phyloP scores from a whole-genome alignment of 2,329 filamentous ascomycete species.

The Furcasterigmium furcatum region DNA sequence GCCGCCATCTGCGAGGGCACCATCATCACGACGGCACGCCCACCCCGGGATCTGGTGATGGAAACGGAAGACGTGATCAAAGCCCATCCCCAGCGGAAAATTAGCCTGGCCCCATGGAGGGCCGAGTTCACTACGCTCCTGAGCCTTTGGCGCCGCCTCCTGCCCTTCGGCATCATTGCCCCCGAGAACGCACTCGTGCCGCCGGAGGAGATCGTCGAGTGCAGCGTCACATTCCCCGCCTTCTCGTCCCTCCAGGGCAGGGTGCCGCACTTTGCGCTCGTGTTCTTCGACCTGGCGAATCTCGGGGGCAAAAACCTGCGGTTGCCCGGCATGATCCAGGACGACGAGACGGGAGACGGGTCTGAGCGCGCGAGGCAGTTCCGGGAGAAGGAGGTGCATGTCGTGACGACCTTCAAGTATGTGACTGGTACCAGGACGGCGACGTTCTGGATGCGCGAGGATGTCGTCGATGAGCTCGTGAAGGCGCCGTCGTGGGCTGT shows the following conservation, averaged over 20 bases:
- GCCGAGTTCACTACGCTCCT: constrained; percentile 16
- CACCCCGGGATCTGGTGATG: constrained; percentile 12
- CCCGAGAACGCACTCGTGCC: background rate
- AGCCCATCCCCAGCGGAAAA: background rate
- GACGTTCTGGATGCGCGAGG: constrained; percentile 6
- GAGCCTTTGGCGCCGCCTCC: constrained; percentile 13
- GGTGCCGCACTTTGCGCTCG: background rate
- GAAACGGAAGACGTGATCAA: constrained; percentile 4
- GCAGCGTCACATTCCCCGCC: background rate
- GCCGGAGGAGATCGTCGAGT: background rate
- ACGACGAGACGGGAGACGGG: background rate
- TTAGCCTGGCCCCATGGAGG: constrained; percentile 13
- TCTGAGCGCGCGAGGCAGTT: background rate
- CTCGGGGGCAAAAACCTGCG: background rate
- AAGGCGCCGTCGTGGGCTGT: background rate
- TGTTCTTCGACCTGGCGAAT: background rate
- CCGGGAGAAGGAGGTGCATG: background rate
- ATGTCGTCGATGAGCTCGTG: background rate
- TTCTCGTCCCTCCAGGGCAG: background rate
- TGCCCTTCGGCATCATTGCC: constrained; percentile 9
- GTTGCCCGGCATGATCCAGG: background rate
- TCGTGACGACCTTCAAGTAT: constrained; percentile 5
- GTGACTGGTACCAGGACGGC: constrained; percentile 1
- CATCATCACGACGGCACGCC: constrained; percentile 15
- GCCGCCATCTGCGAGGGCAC: constrained; percentile 10